phyloP scores from a whole-genome alignment of 1,284 basidiomycete species.

The Leccinum insolens region DNA sequence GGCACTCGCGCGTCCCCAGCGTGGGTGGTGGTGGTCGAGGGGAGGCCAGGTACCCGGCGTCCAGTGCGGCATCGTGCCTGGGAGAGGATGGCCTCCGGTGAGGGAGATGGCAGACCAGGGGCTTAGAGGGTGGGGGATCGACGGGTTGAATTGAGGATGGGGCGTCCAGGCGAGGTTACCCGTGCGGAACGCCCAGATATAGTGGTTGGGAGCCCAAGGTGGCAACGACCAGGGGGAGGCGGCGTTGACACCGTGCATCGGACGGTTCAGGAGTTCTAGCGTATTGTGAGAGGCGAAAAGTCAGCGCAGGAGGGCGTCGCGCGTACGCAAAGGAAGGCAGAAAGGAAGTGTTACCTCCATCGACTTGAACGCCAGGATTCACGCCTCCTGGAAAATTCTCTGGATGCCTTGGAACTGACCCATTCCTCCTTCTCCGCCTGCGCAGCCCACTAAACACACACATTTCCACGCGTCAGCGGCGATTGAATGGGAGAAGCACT shows the following conservation, averaged over 20 bases:
- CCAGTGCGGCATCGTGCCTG: conserved; percentile 35
- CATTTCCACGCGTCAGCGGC: neutral
- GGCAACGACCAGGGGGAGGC: conserved; percentile 16
- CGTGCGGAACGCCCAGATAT: conserved; percentile 26
- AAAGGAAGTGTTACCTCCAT: conserved; percentile 18
- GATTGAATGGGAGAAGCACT: neutral
- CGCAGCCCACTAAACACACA: conserved; percentile 7
- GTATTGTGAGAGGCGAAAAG: neutral
- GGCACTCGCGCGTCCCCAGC: conserved; percentile 15
- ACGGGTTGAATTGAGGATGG: conserved; percentile 28
- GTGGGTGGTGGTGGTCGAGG: conserved; percentile 15
- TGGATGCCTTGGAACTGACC: neutral
- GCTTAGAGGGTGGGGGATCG: conserved; percentile 16
- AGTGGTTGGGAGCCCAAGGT: conserved; percentile 22
- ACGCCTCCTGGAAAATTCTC: conserved; percentile 20
- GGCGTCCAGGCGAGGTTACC: conserved; percentile 36
- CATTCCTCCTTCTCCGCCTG: neutral
- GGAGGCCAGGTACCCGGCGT: conserved; percentile 35
- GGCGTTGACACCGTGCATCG: neutral
- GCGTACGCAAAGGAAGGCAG: neutral
- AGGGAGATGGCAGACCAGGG: conserved; percentile 20
- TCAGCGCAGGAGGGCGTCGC: conserved; percentile 5
- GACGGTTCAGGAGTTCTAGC: conserved; percentile 14
- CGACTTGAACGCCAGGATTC: conserved; percentile 23
- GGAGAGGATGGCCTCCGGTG: conserved; percentile 35